Evolutionary conservation across 1,284 basidiomycete species (phyloP).

Genomic region (Afroboletus lepidellus): DNA sequence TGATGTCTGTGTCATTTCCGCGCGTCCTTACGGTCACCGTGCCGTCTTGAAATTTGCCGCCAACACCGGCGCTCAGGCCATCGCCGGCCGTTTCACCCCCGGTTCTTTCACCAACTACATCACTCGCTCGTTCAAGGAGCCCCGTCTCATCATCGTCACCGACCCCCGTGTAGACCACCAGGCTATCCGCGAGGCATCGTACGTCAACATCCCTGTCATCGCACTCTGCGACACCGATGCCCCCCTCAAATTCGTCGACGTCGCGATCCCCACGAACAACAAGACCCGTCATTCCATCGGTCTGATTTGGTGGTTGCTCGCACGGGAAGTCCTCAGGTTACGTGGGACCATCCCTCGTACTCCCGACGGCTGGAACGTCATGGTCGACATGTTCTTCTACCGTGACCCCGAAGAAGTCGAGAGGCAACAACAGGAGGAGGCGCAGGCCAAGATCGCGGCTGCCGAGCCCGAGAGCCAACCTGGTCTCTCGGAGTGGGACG

Average conservation of each 20-base stretch:
- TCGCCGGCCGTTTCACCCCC: conserved; percentile 98
- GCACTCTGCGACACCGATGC: conserved; percentile 99
- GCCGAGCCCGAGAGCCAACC: conserved; percentile 51
- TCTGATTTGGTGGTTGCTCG: conserved; percentile 98
- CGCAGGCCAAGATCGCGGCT: conserved; percentile 74
- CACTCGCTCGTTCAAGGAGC: conserved; percentile 99
- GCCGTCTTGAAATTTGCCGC: conserved; percentile 98
- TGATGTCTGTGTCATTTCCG: conserved; percentile 97
- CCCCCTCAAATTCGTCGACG: conserved; percentile 94
- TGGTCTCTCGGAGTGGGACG: conserved; percentile 71
- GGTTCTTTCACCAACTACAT: conserved; percentile 99
- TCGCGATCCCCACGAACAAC: conserved; percentile 99
- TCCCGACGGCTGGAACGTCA: conserved; percentile 91
- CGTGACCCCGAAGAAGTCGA: conserved; percentile 99
- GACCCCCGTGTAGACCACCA: conserved; percentile 99
- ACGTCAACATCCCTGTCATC: conserved; percentile 99
- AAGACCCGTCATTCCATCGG: conserved; percentile 97
- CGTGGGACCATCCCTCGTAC: conserved; percentile 90
- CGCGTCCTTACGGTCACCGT: conserved; percentile 98
- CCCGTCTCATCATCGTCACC: conserved; percentile 95
- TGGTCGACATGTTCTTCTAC: conserved; percentile 99
- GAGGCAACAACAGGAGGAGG: conserved; percentile 93
- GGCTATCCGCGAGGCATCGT: conserved; percentile 98
- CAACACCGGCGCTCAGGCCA: conserved; percentile 97
- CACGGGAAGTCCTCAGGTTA: conserved; percentile 95